These are phyloP conservation scores for Amphibolis antarctica DNA, from an alignment of 106 monocot species.

Conservation along the genomic window DNA sequence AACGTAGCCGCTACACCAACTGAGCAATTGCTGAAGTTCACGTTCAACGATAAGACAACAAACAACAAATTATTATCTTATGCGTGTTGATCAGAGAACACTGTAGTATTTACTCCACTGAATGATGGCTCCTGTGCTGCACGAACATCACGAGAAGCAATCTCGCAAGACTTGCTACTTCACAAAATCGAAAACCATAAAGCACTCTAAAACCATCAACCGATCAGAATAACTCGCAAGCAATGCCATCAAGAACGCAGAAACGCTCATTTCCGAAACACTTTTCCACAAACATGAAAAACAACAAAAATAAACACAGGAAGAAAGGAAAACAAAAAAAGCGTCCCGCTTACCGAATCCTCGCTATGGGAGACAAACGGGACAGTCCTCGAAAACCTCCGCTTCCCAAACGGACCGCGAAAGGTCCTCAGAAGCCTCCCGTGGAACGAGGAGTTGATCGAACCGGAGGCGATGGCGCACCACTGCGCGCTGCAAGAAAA, in stretches of 20 bases:
- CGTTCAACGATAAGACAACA: too few relatives aligned
- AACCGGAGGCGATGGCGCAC: neutral
- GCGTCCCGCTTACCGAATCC: slow-evolving; percentile 3
- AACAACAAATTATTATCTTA: too few relatives aligned
- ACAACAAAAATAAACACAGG: neutral
- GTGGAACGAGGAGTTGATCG: neutral
- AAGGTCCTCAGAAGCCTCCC: neutral
- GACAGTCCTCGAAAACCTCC: neutral
- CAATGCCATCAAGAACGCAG: neutral
- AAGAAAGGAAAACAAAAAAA: neutral
- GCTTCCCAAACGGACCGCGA: neutral
- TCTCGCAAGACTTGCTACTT: too few relatives aligned
- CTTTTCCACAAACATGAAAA: neutral
- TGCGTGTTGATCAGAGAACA: too few relatives aligned
- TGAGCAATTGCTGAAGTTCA: too few relatives aligned
- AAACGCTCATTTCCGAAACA: neutral
- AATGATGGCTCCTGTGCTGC: too few relatives aligned
- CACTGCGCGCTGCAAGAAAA: slow-evolving; percentile 3
- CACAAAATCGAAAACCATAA: too few relatives aligned
- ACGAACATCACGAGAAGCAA: too few relatives aligned
- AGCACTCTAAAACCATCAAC: too few relatives aligned
- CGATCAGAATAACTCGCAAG: neutral
- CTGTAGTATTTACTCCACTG: too few relatives aligned
- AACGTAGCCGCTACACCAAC: too few relatives aligned
- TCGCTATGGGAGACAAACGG: neutral